Evolutionary conservation across 2,329 filamentous ascomycete genomes (phyloP).

Genomic region (Celoporthe dispersa): DNA sequence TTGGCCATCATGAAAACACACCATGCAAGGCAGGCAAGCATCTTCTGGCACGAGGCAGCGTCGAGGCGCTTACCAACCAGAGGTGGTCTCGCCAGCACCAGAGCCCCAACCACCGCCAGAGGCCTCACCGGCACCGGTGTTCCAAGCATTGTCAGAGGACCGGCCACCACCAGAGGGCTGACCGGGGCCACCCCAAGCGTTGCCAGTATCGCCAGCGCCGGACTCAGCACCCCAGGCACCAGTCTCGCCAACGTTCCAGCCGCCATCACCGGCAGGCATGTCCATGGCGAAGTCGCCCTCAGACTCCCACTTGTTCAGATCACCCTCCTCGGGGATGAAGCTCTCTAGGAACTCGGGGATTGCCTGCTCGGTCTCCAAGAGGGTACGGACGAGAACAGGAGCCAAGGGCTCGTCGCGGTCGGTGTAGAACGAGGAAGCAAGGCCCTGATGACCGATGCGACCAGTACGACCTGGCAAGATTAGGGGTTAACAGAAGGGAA

Average conservation of each 20-base stretch:
- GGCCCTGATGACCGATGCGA: slow-evolving; percentile 84
- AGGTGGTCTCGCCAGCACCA: not conserved
- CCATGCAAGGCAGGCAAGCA: slow-evolving; percentile 4
- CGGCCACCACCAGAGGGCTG: not conserved
- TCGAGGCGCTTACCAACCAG: not conserved
- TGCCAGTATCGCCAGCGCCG: slow-evolving; percentile 26
- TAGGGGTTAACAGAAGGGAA: not conserved
- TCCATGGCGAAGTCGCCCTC: slow-evolving; percentile 40
- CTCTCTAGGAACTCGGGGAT: slow-evolving; percentile 81
- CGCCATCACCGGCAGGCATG: slow-evolving; percentile 27
- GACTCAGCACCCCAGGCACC: slow-evolving; percentile 35
- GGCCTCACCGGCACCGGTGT: not conserved
- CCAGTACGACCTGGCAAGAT: slow-evolving; percentile 78
- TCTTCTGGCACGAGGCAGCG: slow-evolving; percentile 13
- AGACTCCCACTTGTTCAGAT: slow-evolving; percentile 55
- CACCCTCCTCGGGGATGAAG: slow-evolving; percentile 62
- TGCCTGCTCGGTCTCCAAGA: slow-evolving; percentile 77
- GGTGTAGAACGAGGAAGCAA: slow-evolving; percentile 89
- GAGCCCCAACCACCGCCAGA: not conserved
- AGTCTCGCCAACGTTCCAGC: slow-evolving; percentile 29
- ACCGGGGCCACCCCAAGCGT: slow-evolving; percentile 6
- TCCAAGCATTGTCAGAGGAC: not conserved
- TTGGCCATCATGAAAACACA: not conserved
- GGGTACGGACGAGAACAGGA: slow-evolving; percentile 74
- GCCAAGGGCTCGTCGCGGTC: slow-evolving; percentile 76